Conservation (phyloP, 129 eudicot genomes). For the Chrysanthemum seticuspe region DNA sequence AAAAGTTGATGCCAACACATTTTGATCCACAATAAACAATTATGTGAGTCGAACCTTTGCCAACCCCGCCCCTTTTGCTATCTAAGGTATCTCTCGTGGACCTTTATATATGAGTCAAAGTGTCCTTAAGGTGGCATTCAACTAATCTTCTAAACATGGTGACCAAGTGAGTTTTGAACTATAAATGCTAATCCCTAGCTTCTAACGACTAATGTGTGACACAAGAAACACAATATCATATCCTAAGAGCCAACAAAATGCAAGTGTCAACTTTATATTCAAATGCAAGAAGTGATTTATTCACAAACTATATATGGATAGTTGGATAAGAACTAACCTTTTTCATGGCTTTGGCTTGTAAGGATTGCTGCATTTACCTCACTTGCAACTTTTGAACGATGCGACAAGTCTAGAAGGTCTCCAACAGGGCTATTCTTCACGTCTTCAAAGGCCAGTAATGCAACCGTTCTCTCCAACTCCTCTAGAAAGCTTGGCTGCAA, state of each 20-base stretch:
- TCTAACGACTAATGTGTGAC: slow-evolving; percentile 13
- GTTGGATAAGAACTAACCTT: slow-evolving; percentile 50
- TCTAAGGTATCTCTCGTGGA: neutral
- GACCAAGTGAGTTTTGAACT: slow-evolving; percentile 17
- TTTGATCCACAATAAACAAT: neutral
- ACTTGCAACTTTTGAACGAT: slow-evolving; percentile 90
- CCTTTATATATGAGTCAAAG: slow-evolving; percentile 4
- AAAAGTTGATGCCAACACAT: neutral
- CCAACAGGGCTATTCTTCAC: slow-evolving; percentile 82
- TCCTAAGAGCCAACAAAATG: neutral
- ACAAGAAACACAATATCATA: slow-evolving; percentile 1
- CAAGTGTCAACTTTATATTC: slow-evolving; percentile 5
- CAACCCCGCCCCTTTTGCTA: neutral
- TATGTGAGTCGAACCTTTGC: neutral
- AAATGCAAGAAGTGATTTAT: neutral
- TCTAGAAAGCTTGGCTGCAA: slow-evolving; percentile 84
- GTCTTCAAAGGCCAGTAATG: slow-evolving; percentile 90
- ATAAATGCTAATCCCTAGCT: slow-evolving; percentile 4
- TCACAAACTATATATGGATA: neutral
- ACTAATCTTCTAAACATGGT: neutral
- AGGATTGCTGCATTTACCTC: slow-evolving; percentile 99
- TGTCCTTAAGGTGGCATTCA: neutral
- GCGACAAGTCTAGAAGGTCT: slow-evolving; percentile 86
- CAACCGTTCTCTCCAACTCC: slow-evolving; percentile 93
- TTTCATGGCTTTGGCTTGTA: slow-evolving; percentile 97